phyloP scores from a whole-genome alignment of 768 basidiomycete genomes.

The Suillus decipiens region DNA sequence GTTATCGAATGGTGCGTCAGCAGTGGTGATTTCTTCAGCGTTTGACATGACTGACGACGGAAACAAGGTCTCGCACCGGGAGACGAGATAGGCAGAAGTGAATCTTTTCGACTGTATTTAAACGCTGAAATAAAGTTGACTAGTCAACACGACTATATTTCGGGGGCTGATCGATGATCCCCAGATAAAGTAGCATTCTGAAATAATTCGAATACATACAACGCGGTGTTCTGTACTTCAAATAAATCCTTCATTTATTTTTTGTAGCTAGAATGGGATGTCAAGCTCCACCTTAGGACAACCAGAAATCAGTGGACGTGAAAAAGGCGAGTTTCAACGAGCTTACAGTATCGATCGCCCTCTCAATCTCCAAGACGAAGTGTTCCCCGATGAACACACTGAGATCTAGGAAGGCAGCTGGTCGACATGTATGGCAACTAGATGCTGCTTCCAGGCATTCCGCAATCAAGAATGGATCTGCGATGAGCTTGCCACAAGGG shows the following conservation, averaged over 20 bases:
- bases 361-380: conserved; percentile 32
- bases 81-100: neutral
- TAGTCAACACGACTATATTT: no score
- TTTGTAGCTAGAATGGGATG: conserved; percentile 24
- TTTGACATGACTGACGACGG: neutral
- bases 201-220: neutral
- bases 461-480: conserved; percentile 31
- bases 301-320: conserved; percentile 13
- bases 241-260: neutral
- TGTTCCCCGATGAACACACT: conserved; percentile 34
- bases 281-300: conserved; percentile 32
- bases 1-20: conserved; percentile 29
- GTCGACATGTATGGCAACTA: conserved; percentile 31
- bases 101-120: neutral
- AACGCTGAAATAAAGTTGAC: neutral
- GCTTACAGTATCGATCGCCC: conserved; percentile 28
- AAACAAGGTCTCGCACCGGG: neutral
- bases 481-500: conserved; percentile 32
- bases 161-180: no score
- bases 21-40: neutral
- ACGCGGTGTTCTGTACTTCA: neutral
- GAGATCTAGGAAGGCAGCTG: conserved; percentile 32
- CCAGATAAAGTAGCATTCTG: neutral
- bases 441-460: conserved; percentile 33
- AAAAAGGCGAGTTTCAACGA: conserved; percentile 4